Percentiles rank a stretch among this genome's conserved stretches.
These are phyloP conservation scores for Candida pseudoviswanathii DNA, from an alignment of 1,139 yeast genomes.

Conservation along the genomic window DNA sequence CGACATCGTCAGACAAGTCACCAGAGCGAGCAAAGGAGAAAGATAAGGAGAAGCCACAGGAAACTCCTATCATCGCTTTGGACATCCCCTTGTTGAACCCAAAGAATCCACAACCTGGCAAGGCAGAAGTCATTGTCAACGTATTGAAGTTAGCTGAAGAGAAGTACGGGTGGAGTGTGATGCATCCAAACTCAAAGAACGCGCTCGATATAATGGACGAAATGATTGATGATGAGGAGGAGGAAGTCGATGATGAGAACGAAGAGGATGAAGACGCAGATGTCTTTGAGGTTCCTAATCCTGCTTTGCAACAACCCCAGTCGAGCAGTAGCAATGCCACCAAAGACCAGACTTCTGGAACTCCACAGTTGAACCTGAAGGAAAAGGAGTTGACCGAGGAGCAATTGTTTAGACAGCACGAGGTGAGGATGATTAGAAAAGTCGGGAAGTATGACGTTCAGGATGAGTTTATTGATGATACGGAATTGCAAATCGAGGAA, in stretches of 20 bases:
- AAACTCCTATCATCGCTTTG: conserved; percentile 56
- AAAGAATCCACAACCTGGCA: conserved; percentile 57
- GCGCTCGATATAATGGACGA: conserved; percentile 65
- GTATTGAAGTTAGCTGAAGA: conserved; percentile 81
- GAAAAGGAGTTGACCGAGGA: conserved; percentile 50
- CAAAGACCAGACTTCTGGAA: not conserved
- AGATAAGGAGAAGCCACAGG: conserved; percentile 26
- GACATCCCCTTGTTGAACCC: conserved; percentile 59
- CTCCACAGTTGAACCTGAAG: conserved; percentile 30
- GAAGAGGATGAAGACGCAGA: conserved; percentile 60
- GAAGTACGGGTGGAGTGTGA: conserved; percentile 76
- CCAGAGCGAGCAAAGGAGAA: conserved; percentile 16
- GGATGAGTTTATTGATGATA: conserved; percentile 97
- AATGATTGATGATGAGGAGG: conserved; percentile 61
- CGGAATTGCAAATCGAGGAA: conserved; percentile 90
- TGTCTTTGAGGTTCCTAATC: conserved; percentile 26
- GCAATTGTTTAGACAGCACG: conserved; percentile 46
- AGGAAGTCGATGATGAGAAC: no score
- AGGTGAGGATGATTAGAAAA: conserved; percentile 57
- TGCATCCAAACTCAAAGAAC: conserved; percentile 69
- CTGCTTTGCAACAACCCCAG: conserved; percentile 25
- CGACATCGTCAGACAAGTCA: conserved; percentile 17
- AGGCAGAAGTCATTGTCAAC: conserved; percentile 74
- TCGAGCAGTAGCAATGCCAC: conserved; percentile 17
- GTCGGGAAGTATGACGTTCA: conserved; percentile 89